These are phyloP conservation scores for Mycena indigotica DNA, from an alignment of 768 basidiomycete genomes.

Conservation along the genomic window DNA sequence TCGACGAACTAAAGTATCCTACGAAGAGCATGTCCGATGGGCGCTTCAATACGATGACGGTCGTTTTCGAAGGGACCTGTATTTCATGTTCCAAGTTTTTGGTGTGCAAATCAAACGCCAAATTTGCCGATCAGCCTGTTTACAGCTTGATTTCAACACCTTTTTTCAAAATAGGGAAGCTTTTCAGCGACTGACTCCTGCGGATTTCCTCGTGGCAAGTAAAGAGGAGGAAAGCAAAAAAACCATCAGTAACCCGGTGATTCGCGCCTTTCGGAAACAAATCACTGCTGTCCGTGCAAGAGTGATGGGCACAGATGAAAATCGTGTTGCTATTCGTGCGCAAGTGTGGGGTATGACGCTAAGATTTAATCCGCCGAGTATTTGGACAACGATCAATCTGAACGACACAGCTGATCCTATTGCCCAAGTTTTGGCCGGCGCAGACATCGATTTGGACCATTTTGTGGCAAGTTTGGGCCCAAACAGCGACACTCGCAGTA, in stretches of 20 bases:
- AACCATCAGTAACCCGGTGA: background rate
- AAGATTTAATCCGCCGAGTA: background rate
- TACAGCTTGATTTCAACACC: too few species aligned
- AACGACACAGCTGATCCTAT: background rate
- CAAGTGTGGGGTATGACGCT: background rate
- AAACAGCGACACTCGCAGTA: too few species aligned
- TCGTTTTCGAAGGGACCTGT: background rate
- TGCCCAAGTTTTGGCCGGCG: background rate
- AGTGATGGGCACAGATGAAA: background rate
- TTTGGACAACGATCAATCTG: too few species aligned
- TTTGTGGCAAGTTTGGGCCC: too few species aligned
- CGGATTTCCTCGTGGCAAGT: background rate
- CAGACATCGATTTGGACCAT: too few species aligned
- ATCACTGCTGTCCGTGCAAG: background rate
- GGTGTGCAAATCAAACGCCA: background rate
- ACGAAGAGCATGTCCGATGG: too few species aligned
- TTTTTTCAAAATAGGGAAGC: too few species aligned
- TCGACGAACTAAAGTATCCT: too few species aligned
- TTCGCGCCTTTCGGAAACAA: background rate
- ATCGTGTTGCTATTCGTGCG: background rate
- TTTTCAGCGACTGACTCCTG: background rate
- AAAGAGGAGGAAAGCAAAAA: background rate
- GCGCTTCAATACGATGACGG: too few species aligned
- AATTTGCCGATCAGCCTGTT: background rate
- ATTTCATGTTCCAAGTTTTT: background rate